These are phyloP conservation scores for Baorangia bicolor DNA, from an alignment of 768 basidiomycete genomes.

Conservation along the genomic window DNA sequence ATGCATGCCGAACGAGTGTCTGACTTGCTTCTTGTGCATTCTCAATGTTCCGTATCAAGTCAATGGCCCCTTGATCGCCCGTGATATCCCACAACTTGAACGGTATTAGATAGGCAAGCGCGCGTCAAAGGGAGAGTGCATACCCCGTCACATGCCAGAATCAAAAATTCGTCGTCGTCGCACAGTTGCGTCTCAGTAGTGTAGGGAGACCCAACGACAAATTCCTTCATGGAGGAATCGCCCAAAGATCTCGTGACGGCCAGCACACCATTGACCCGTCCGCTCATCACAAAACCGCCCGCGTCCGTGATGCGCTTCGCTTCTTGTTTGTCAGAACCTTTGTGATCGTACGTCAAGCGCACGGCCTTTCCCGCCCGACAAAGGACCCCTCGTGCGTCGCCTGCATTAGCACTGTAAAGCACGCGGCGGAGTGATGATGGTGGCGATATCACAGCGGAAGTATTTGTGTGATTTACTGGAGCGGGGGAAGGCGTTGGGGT, in stretches of 20 bases:
- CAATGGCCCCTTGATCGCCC: conserved; percentile 86
- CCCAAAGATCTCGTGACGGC: conserved; percentile 96
- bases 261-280: conserved; percentile 95
- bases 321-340: conserved; percentile 95
- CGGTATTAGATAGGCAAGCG: conserved; percentile 6
- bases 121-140: conserved; percentile 32
- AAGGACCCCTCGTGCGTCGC: conserved; percentile 93
- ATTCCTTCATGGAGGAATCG: conserved; percentile 99
- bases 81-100: conserved; percentile 93
- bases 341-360: conserved; percentile 96
- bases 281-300: conserved; percentile 98
- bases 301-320: conserved; percentile 97
- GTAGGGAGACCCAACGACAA: conserved; percentile 96
- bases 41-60: conserved; percentile 67
- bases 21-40: conserved; percentile 85
- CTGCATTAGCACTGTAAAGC: conserved; percentile 94
- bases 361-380: conserved; percentile 90
- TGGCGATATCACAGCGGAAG: conserved; percentile 39
- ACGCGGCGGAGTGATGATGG: conserved; percentile 63
- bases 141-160: conserved; percentile 97
- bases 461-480: conserved; percentile 33
- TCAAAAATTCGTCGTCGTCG: conserved; percentile 89
- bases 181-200: conserved; percentile 96
- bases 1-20: conserved; percentile 79
- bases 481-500: conserved; percentile 3